Conservation (phyloP, 2,329 filamentous ascomycete genomes). For the Stemphylium lycopersici region DNA sequence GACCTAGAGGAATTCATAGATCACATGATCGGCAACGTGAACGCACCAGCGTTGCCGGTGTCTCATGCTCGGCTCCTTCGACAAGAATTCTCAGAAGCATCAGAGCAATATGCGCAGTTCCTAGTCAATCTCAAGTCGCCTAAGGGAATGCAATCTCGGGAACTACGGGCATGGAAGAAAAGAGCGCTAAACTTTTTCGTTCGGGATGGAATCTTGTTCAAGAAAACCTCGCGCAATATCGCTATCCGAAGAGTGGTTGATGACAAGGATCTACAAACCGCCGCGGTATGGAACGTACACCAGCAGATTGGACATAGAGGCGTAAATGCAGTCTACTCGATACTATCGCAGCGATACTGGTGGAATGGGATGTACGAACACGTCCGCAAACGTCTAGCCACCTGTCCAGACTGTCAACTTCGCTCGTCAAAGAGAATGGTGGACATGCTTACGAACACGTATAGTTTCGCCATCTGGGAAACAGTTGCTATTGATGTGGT, state of each 20-base stretch:
- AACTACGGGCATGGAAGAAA: not conserved
- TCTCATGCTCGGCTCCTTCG: too few species aligned
- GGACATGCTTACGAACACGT: not conserved
- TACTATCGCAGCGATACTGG: not conserved
- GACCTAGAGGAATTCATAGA: not conserved
- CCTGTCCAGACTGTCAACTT: not conserved
- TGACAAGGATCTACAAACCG: not conserved
- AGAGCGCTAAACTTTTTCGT: not conserved
- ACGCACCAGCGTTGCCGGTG: too few species aligned
- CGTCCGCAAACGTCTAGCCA: not conserved
- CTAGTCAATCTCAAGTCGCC: not conserved
- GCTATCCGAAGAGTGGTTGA: not conserved
- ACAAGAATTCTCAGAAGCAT: not conserved
- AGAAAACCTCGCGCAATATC: not conserved
- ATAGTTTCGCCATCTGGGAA: not conserved
- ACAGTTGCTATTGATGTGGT: not conserved
- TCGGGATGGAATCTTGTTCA: not conserved
- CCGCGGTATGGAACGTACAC: not conserved
- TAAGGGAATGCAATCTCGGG: not conserved
- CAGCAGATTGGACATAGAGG: not conserved
- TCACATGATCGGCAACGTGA: not conserved
- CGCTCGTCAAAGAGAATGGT: too few species aligned
- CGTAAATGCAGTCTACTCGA: not conserved
- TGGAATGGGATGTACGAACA: not conserved
- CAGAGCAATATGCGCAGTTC: not conserved